A percentile compares a stretch with the other conserved stretches of the same genome.
phyloP scores from a whole-genome alignment of 768 basidiomycete genomes.

The Rhodotorula babjevae region DNA sequence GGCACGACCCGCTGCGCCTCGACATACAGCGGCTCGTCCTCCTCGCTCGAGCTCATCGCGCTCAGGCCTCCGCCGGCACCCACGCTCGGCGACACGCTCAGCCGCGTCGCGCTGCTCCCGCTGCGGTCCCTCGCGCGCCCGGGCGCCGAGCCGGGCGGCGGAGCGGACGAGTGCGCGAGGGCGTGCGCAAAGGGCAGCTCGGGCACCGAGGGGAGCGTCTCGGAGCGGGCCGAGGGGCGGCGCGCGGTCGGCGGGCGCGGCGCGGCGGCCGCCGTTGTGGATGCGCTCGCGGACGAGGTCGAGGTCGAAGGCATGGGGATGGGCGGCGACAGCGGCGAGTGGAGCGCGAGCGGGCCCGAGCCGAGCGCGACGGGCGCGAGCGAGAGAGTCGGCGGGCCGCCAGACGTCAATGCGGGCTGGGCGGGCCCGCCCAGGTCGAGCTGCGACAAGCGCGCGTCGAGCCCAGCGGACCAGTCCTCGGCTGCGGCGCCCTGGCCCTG shows the following conservation, averaged over 20 bases:
- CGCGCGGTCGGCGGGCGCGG: not conserved
- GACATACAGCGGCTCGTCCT: not conserved
- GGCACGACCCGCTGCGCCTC: no score
- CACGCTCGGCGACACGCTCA: not conserved
- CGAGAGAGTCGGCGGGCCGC: no score
- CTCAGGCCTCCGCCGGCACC: not conserved
- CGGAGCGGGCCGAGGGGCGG: not conserved
- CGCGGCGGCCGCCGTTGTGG: no score
- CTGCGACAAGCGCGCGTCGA: slow-evolving; percentile 11
- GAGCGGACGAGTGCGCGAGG: no score
- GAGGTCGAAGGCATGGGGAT: not conserved
- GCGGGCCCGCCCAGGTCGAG: no score
- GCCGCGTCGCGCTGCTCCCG: not conserved
- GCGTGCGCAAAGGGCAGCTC: no score
- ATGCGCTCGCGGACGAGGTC: not conserved
- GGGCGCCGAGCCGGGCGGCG: no score
- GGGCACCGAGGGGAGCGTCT: not conserved
- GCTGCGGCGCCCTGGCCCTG: no score
- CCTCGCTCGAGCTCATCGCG: not conserved
- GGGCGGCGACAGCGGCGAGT: no score
- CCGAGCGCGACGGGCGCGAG: no score
- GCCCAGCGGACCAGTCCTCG: not conserved
- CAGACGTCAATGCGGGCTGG: no score
- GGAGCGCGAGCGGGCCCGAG: no score
- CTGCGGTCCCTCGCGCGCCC: not conserved